Evolutionary conservation across 495 filamentous ascomycete species (phyloP).

Genomic region (Chlorociboria aeruginascens): DNA sequence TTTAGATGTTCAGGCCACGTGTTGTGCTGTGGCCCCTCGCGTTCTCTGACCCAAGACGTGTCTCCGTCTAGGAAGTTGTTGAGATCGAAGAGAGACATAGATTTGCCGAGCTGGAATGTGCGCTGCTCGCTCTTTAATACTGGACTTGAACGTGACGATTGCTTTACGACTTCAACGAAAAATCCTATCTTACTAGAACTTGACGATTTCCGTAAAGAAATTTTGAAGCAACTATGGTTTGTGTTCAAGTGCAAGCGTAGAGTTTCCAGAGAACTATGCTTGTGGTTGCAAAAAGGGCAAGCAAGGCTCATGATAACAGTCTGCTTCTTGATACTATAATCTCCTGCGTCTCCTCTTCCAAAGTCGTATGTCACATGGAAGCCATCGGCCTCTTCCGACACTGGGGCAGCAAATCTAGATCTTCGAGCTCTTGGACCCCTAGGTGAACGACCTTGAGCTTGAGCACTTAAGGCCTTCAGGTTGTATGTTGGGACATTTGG

Average conservation of each 20-base stretch:
- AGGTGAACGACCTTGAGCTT: constrained; percentile 31
- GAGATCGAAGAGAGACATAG: constrained; percentile 26
- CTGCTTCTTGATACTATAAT: constrained; percentile 22
- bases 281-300: constrained; percentile 34
- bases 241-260: constrained; percentile 30
- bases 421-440: constrained; percentile 27
- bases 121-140: background rate
- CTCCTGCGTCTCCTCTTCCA: constrained; percentile 5
- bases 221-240: constrained; percentile 32
- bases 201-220: constrained; percentile 25
- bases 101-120: constrained; percentile 27
- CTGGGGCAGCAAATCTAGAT: constrained; percentile 17
- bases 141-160: background rate
- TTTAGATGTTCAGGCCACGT: constrained; percentile 13
- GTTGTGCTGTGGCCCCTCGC: constrained; percentile 28
- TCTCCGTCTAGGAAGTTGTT: constrained; percentile 30
- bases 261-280: constrained; percentile 28
- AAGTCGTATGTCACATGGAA: constrained; percentile 11
- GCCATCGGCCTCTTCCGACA: background rate
- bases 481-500: constrained; percentile 38
- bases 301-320: constrained; percentile 27
- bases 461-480: constrained; percentile 35
- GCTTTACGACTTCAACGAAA: constrained; percentile 8
- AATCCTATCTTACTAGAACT: constrained; percentile 15
- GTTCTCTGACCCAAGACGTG: constrained; percentile 26